phyloP scores from a whole-genome alignment of 2,329 filamentous ascomycete species.

The Elsinoe necatrix region DNA sequence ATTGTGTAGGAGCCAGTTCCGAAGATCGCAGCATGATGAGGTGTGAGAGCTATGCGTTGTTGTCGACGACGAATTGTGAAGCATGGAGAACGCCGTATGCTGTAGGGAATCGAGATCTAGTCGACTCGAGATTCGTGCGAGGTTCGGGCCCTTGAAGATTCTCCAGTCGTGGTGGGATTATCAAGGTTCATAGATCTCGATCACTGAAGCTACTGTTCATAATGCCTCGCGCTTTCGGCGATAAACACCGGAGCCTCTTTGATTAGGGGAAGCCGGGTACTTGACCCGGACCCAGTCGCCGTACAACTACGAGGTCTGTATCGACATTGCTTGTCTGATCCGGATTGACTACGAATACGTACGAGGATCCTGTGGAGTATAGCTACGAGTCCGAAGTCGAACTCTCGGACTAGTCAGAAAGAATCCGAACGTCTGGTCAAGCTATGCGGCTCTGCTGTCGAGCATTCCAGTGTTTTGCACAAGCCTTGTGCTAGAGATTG shows the following conservation, averaged over 20 bases:
- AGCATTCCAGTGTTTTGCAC: not conserved
- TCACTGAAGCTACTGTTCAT: not conserved
- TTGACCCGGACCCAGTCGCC: not conserved
- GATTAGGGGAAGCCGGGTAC: not conserved
- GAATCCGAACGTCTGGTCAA: not conserved
- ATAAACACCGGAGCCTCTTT: not conserved
- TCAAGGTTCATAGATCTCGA: not conserved
- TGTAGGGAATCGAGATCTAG: not conserved
- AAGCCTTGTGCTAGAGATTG: not conserved
- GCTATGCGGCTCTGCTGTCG: not conserved
- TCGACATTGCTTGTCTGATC: no score
- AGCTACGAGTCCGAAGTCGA: no score
- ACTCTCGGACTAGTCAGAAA: not conserved
- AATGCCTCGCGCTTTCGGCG: not conserved
- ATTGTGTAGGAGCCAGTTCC: no score
- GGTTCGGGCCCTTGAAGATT: not conserved
- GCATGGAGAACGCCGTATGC: not conserved
- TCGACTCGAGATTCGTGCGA: not conserved
- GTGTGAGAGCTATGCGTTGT: not conserved
- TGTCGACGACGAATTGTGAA: not conserved
- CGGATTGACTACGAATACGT: no score
- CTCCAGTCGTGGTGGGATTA: not conserved
- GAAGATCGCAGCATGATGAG: not conserved
- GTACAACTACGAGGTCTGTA: no score
- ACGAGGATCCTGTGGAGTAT: no score